phyloP scores from a whole-genome alignment of 2,329 filamentous ascomycete species.

The Curvularia verruculosa region DNA sequence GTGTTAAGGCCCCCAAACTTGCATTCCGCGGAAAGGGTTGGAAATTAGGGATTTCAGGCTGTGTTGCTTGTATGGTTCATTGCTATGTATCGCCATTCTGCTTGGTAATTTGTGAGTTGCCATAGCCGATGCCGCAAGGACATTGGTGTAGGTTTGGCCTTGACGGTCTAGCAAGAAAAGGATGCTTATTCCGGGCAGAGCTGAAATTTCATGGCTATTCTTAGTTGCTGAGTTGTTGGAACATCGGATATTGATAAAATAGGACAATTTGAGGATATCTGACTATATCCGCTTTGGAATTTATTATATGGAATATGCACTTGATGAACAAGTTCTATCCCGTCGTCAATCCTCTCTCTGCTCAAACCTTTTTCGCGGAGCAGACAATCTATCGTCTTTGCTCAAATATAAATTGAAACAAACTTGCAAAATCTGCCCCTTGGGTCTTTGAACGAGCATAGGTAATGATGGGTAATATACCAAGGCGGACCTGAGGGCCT shows the following conservation, averaged over 20 bases:
- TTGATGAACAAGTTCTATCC: background rate
- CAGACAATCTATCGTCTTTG: slow-evolving; percentile 10
- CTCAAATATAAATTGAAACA: background rate
- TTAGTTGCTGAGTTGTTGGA: background rate
- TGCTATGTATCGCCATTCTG: background rate
- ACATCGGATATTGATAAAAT: background rate
- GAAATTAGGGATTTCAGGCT: background rate
- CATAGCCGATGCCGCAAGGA: background rate
- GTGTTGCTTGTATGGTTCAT: background rate
- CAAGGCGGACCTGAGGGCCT: background rate
- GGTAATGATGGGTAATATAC: background rate
- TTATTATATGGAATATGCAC: background rate
- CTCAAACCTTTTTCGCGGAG: slow-evolving; percentile 14
- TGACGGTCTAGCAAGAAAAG: background rate
- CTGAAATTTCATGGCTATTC: background rate
- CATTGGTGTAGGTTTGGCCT: background rate
- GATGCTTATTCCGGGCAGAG: background rate
- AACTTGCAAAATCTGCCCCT: background rate
- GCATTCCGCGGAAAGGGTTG: background rate
- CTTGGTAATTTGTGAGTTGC: background rate
- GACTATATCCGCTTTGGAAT: background rate
- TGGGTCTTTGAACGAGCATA: background rate
- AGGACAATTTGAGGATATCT: background rate
- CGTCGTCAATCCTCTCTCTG: slow-evolving; percentile 6
- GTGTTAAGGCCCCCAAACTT: background rate